Percentiles rank a stretch among this genome's conserved stretches.
Conservation (phyloP, 371 early-diverging fungal species). For the Mucor racemosus region DNA sequence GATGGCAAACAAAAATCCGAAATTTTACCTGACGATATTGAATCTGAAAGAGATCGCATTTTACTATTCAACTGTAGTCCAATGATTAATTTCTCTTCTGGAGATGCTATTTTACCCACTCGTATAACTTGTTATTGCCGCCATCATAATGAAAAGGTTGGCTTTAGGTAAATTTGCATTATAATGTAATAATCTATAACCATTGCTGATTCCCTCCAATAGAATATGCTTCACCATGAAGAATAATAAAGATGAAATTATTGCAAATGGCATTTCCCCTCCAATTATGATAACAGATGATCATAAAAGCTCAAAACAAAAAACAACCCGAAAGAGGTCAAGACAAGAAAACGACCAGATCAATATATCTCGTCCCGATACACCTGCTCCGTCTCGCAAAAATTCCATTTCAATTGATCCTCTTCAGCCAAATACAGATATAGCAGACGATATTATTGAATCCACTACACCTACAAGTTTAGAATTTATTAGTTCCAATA, state of each 20-base stretch:
- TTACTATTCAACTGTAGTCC: slow-evolving; percentile 83
- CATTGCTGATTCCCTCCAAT: slow-evolving; percentile 5
- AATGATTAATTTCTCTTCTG: slow-evolving; percentile 79
- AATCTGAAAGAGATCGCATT: slow-evolving; percentile 68
- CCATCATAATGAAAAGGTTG: slow-evolving; percentile 87
- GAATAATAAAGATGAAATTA: slow-evolving; percentile 48
- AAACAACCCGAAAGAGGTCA: slow-evolving; percentile 50
- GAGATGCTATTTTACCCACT: slow-evolving; percentile 85
- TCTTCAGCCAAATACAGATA: not conserved
- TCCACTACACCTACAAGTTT: not conserved
- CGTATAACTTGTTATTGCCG: slow-evolving; percentile 94
- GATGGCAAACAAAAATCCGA: slow-evolving; percentile 32
- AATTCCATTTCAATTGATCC: not conserved
- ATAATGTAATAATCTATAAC: not conserved
- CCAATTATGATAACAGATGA: slow-evolving; percentile 94
- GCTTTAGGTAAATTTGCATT: slow-evolving; percentile 62
- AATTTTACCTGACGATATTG: slow-evolving; percentile 46
- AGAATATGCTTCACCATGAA: slow-evolving; percentile 73
- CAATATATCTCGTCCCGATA: slow-evolving; percentile 17
- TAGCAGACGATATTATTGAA: not conserved
- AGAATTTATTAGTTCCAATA: slow-evolving; percentile 1
- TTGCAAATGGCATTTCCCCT: slow-evolving; percentile 79
- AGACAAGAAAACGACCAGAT: slow-evolving; percentile 29
- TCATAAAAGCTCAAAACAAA: slow-evolving; percentile 74
- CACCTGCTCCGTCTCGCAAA: slow-evolving; percentile 20